Evolutionary conservation across 768 basidiomycete species (phyloP).

Genomic region (Paxillus involutus): DNA sequence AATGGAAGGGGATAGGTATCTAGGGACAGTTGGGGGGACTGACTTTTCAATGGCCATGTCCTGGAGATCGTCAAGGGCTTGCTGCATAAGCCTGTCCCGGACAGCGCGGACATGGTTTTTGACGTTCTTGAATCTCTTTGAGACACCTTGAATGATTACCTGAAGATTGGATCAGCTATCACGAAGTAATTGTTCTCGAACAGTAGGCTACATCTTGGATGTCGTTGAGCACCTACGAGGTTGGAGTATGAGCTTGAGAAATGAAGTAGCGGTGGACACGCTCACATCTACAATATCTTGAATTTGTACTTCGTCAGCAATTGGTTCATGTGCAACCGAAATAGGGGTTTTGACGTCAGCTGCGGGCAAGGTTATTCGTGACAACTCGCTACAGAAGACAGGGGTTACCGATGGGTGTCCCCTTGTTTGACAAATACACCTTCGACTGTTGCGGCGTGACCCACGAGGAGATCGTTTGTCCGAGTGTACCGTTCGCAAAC

Average conservation of each 20-base stretch:
- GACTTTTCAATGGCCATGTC: slow-evolving; percentile 38
- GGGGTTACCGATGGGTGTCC: not conserved
- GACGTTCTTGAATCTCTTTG: slow-evolving; percentile 47
- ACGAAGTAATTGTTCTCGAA: not conserved
- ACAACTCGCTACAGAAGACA: not conserved
- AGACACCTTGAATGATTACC: slow-evolving; percentile 50
- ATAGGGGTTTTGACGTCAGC: too few relatives aligned
- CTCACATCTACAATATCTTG: slow-evolving; percentile 46
- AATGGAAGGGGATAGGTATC: slow-evolving; percentile 4
- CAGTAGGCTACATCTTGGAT: slow-evolving; percentile 42
- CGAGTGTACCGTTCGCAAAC: not conserved
- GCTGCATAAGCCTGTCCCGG: slow-evolving; percentile 46
- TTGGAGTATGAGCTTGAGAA: not conserved
- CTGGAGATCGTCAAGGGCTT: slow-evolving; percentile 43
- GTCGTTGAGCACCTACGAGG: slow-evolving; percentile 45
- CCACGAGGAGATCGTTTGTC: slow-evolving; percentile 2
- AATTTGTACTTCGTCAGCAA: slow-evolving; percentile 15
- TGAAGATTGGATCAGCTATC: slow-evolving; percentile 27
- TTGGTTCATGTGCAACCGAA: not conserved
- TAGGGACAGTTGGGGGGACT: not conserved
- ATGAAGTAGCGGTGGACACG: not conserved
- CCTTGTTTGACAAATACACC: not conserved
- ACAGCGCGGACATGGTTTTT: slow-evolving; percentile 44
- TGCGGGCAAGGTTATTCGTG: not conserved
- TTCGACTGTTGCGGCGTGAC: slow-evolving; percentile 1